A percentile compares a stretch with the other conserved stretches of the same genome.
phyloP scores from a whole-genome alignment of 1,139 yeast species.

The Nematodospora anomalae region DNA sequence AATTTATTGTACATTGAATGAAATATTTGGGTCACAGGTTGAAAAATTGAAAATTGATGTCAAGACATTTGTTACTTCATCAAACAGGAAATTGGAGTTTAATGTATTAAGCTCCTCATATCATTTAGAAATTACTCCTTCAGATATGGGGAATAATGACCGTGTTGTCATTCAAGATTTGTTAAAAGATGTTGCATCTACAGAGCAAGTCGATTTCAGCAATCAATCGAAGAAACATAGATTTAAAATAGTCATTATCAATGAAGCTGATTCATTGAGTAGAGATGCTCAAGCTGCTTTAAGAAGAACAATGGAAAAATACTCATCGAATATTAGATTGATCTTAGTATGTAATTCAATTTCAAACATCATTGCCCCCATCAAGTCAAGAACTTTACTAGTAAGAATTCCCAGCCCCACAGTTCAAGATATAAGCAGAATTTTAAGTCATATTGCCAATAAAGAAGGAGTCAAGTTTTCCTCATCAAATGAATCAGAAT shows the following conservation, averaged over 20 bases:
- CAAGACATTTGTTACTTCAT: constrained; percentile 73
- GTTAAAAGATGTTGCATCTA: constrained; percentile 90
- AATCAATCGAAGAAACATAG: constrained; percentile 57
- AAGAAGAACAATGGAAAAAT: constrained; percentile 97
- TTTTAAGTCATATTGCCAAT: constrained; percentile 55
- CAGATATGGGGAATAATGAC: constrained; percentile 95
- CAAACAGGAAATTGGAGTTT: constrained; percentile 77
- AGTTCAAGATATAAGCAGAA: constrained; percentile 51
- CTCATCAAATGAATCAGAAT: constrained; percentile 34
- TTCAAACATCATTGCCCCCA: constrained; percentile 90
- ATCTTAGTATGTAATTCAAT: constrained; percentile 86
- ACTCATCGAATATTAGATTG: constrained; percentile 81
- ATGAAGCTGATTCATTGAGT: constrained; percentile 89
- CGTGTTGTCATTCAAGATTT: constrained; percentile 92
- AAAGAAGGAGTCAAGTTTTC: constrained; percentile 56
- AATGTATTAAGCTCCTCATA: constrained; percentile 87
- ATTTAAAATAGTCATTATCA: constrained; percentile 88
- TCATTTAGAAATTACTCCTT: constrained; percentile 93
- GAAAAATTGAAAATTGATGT: constrained; percentile 87
- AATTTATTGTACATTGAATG: constrained; percentile 75
- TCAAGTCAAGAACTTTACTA: constrained; percentile 85
- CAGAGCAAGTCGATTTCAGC: constrained; percentile 83
- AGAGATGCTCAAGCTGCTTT: constrained; percentile 98
- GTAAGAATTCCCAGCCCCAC: constrained; percentile 86
- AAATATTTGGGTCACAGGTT: constrained; percentile 79